Conservation (phyloP, 306 rosid genomes). For the Arachis stenosperma region DNA sequence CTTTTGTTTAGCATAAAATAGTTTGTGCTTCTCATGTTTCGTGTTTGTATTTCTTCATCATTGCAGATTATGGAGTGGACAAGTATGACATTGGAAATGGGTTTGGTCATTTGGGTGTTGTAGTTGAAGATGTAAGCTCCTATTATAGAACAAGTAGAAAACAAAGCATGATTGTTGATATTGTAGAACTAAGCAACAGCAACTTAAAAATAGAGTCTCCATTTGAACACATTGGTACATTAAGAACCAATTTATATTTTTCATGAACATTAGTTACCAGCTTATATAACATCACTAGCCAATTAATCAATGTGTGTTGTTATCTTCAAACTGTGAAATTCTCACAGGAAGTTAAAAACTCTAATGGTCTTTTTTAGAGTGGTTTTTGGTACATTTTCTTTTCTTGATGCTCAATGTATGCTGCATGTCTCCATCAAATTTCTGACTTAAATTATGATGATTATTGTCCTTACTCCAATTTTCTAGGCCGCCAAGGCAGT, state of each 20-base stretch:
- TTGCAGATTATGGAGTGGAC: constrained; percentile 85
- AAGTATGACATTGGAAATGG: constrained; percentile 82
- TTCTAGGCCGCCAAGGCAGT: constrained; percentile 72
- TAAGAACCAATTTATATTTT: neutral
- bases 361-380: neutral
- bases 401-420: neutral
- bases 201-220: too few species aligned
- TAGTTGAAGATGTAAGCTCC: constrained; percentile 84
- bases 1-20: constrained; percentile 13
- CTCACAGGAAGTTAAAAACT: neutral
- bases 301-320: neutral
- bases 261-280: neutral
- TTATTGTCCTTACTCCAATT: constrained; percentile 22
- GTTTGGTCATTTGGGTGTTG: constrained; percentile 89
- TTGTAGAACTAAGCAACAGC: too few species aligned
- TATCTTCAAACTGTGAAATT: neutral
- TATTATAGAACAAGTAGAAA: constrained; percentile 6
- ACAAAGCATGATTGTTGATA: neutral
- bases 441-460: constrained; percentile 6
- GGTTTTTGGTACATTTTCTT: neutral
- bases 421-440: neutral
- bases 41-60: constrained; percentile 17
- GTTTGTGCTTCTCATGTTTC: neutral
- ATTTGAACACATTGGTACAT: too few species aligned
- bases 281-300: constrained; percentile 5